Conservation (phyloP, 306 rosid species). For the Begonia peltatifolia region DNA sequence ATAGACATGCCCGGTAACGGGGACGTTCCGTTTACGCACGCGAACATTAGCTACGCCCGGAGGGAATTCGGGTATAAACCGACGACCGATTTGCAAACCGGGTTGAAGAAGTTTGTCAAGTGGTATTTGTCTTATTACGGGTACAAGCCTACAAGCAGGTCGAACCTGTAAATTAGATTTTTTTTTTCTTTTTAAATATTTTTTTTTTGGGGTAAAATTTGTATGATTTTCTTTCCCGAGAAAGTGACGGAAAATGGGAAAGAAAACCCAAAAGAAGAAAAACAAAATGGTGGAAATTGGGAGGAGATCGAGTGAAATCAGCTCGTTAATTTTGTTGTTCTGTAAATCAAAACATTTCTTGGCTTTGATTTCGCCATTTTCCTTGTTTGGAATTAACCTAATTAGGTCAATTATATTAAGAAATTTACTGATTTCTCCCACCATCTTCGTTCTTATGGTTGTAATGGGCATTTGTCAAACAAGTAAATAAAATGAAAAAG, state of each 20-base stretch:
- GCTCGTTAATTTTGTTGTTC: neutral
- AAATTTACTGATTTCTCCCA: too few species aligned
- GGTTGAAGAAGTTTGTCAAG: neutral
- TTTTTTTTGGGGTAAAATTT: neutral
- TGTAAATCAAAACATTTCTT: too few species aligned
- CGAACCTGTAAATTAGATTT: constrained; percentile 3
- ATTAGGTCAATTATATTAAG: too few species aligned
- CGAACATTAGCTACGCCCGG: neutral
- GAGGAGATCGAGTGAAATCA: neutral
- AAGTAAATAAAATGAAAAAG: too few species aligned
- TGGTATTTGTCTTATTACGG: constrained; percentile 1
- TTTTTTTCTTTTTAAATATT: neutral
- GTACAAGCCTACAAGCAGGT: neutral
- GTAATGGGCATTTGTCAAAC: too few species aligned
- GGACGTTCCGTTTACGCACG: constrained; percentile 1
- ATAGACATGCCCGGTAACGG: neutral
- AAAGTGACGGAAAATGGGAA: neutral
- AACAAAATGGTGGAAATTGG: neutral
- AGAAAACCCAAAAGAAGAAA: neutral
- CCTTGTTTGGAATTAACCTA: too few species aligned
- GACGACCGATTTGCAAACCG: neutral
- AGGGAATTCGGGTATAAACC: neutral
- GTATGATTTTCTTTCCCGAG: neutral
- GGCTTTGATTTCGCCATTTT: too few species aligned
- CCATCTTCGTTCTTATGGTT: too few species aligned